Evolutionary conservation across 305 asterid species (phyloP).

Genomic region (Withania somnifera): DNA sequence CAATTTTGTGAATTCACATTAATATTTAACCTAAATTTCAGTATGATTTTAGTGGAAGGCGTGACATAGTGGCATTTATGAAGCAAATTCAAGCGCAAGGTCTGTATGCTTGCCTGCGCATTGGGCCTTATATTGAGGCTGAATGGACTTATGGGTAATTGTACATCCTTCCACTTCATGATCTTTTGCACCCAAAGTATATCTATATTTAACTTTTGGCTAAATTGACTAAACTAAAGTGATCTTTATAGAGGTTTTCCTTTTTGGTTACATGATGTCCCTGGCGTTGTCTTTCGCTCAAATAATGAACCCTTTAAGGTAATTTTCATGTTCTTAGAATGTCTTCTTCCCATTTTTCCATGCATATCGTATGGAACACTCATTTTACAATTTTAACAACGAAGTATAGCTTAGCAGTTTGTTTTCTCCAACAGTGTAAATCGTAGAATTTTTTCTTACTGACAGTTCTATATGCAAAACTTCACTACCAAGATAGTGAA

Average conservation of each 20-base stretch:
- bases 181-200: neutral
- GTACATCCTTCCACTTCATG: neutral
- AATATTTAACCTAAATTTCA: slow-evolving; percentile 4
- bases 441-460: neutral
- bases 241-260: slow-evolving; percentile 57
- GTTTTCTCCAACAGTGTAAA: neutral
- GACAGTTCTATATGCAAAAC: slow-evolving; percentile 53
- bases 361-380: neutral
- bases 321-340: neutral
- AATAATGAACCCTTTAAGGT: slow-evolving; percentile 81
- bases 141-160: slow-evolving; percentile 90
- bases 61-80: slow-evolving; percentile 50
- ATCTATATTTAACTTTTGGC: neutral
- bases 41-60: slow-evolving; percentile 72
- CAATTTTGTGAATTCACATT: neutral
- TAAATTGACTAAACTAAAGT: neutral
- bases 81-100: slow-evolving; percentile 63
- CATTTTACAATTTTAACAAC: neutral
- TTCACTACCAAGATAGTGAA: slow-evolving; percentile 58
- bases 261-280: slow-evolving; percentile 80
- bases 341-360: neutral
- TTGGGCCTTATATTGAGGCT: slow-evolving; percentile 75
- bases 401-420: neutral
- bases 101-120: slow-evolving; percentile 62
- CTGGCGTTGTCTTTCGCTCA: slow-evolving; percentile 53